Percentiles rank a stretch among this genome's conserved stretches.
phyloP scores from a whole-genome alignment of 441 rosid species.

The Populus hybrid region DNA sequence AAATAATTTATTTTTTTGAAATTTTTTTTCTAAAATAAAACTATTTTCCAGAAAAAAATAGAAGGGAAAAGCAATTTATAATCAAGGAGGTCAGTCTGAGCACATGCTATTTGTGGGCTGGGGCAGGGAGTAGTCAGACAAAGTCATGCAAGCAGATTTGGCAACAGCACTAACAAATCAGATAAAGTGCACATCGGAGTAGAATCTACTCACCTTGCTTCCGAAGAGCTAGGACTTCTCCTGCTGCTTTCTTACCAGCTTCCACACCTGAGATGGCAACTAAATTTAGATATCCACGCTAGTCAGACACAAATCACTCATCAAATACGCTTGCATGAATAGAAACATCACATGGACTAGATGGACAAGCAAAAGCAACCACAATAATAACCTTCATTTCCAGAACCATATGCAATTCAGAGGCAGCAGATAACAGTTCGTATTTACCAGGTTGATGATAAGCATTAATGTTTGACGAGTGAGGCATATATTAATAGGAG shows the following conservation, averaged over 20 bases:
- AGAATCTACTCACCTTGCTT: constrained; percentile 39
- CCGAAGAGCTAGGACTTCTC: constrained; percentile 89
- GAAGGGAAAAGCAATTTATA: no score
- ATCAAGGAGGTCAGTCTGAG: not conserved
- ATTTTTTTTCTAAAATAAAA: no score
- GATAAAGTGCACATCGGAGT: not conserved
- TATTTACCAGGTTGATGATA: constrained; percentile 91
- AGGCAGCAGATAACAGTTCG: constrained; percentile 5
- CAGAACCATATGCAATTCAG: constrained; percentile 9
- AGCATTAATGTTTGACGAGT: constrained; percentile 82
- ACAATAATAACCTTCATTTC: not conserved
- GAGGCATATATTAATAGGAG: constrained; percentile 85
- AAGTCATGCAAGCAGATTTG: not conserved
- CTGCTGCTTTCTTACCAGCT: constrained; percentile 98
- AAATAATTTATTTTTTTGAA: no score
- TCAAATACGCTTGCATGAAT: not conserved
- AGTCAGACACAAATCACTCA: no score
- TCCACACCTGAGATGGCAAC: constrained; percentile 64
- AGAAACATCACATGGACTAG: not conserved
- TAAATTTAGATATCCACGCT: not conserved
- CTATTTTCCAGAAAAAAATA: no score
- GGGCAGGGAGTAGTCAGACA: not conserved
- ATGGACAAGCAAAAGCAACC: not conserved
- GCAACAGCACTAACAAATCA: not conserved
- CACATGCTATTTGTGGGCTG: not conserved